A percentile compares a stretch with the other conserved stretches of the same genome.
Conservation (phyloP, 345 rosid species). For the Moricandia moricandioides region DNA sequence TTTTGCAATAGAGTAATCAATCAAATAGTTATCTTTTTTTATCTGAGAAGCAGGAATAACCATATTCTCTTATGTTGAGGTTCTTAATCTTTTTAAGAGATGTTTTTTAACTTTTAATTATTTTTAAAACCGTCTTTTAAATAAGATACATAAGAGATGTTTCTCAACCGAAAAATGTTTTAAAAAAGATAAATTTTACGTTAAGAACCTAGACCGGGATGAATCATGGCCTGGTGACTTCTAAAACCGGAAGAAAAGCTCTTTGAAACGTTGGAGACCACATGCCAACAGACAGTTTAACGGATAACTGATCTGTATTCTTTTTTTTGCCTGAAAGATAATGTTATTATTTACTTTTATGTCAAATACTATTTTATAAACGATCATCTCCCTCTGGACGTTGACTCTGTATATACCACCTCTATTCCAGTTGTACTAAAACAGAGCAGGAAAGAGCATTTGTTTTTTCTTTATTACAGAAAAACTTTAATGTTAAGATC, state of each 20-base stretch:
- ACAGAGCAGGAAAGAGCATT: neutral
- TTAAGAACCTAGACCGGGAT: too few relatives aligned
- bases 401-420: neutral
- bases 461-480: neutral
- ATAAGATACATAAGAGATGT: too few relatives aligned
- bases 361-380: neutral
- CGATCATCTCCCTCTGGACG: neutral
- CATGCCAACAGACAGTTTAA: neutral
- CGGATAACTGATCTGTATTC: neutral
- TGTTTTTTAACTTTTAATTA: too few relatives aligned
- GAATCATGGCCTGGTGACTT: too few relatives aligned
- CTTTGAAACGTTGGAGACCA: constrained; percentile 6
- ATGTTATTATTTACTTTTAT: neutral
- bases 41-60: too few relatives aligned
- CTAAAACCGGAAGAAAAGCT: neutral
- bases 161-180: too few relatives aligned
- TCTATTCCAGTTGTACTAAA: neutral
- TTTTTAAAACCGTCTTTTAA: too few relatives aligned
- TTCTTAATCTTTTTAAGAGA: too few relatives aligned
- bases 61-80: too few relatives aligned
- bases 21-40: neutral
- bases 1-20: constrained; percentile 24
- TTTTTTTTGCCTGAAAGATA: neutral
- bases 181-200: too few relatives aligned
- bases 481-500: neutral